Conservation (phyloP, 2,329 filamentous ascomycete species). For the Blumeriella jaapii region DNA sequence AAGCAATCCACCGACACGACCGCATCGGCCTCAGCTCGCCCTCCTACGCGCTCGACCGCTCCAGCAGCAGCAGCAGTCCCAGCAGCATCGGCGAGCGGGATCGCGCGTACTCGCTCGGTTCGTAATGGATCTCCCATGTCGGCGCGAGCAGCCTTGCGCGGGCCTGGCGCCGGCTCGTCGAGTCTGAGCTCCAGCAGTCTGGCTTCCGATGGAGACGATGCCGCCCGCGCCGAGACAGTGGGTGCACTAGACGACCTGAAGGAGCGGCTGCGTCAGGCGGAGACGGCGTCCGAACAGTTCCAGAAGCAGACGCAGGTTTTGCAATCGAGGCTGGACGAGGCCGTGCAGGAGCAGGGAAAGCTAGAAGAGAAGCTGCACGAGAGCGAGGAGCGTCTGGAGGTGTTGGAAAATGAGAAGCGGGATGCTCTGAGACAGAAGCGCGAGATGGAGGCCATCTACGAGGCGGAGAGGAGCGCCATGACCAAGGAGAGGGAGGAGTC, state of each 20-base stretch:
- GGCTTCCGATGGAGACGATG: constrained; percentile 47
- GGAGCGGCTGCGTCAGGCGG: constrained; percentile 69
- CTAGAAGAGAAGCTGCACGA: constrained; percentile 84
- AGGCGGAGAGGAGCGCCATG: constrained; percentile 76
- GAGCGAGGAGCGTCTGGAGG: constrained; percentile 71
- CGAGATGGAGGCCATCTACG: constrained; percentile 87
- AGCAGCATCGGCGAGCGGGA: constrained; percentile 19
- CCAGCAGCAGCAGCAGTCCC: constrained; percentile 23
- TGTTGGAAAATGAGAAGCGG: constrained; percentile 72
- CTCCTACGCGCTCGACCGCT: constrained; percentile 19
- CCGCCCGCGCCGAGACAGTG: constrained; percentile 67
- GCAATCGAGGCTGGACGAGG: constrained; percentile 77
- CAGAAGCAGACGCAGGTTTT: constrained; percentile 78
- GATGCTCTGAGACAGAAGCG: constrained; percentile 74
- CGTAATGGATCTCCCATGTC: constrained; percentile 57
- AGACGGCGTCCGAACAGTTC: constrained; percentile 64
- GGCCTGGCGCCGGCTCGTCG: constrained; percentile 33
- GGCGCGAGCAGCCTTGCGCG: constrained; percentile 58
- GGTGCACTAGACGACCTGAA: constrained; percentile 75
- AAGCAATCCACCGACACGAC: constrained; percentile 23
- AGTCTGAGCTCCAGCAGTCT: constrained; percentile 23
- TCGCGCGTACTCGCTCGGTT: constrained; percentile 53
- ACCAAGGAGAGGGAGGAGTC: constrained; percentile 89
- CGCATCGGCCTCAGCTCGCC: constrained; percentile 12
- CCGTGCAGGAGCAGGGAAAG: constrained; percentile 68